Evolutionary conservation across 345 rosid species (phyloP), one percentile per base, ranked within the genome.

Genomic region (Aurinia saxatilis): DNA sequence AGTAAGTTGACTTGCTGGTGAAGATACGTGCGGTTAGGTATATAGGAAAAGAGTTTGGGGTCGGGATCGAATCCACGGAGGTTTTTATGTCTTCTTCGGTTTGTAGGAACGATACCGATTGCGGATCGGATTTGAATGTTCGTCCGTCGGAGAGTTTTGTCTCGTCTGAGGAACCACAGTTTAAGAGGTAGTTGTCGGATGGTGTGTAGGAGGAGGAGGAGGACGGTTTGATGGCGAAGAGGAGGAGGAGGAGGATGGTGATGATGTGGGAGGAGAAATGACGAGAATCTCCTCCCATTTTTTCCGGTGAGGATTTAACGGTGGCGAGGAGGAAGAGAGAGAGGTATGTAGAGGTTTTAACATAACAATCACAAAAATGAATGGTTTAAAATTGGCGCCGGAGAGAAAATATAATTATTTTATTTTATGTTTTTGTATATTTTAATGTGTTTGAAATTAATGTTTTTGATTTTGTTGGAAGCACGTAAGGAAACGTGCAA

Each of bases 131-230:
- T 41, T 65, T 80, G 75, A 91, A 91, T 6, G 10, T 75, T 12
- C 95, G 67, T 2, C 91, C 95, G 66, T 92, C 95, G 13, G 76
- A 75, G 39, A 88, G 96, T 46, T 49, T 70, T 9, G 84, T 82
- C 34, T 79, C 79, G 25, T 52, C 55, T 12, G 87, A 50, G 2
- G 98, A 86, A 8, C 96, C 98, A 13, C 96, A 92, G 68, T 84
- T 74, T 16, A 91, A 58, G 10, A 83, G 87, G 73, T 86, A 88
- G 33, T 69, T 71, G 56, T 91, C 95, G 1, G 76, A 45, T n/a
- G 95, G 96, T 0, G 57, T 10, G 8, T 58, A 56, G 11, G 75
- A 10, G 30, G 80, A 61, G n/a, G n/a, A n/a, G n/a, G n/a, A n/a
- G n/a, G n/a, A n/a, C n/a, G n/a, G 13, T 5, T 48, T 25, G 38